Conservation (phyloP, 1,284 basidiomycete genomes). For the Pseudozyma sp. region DNA sequence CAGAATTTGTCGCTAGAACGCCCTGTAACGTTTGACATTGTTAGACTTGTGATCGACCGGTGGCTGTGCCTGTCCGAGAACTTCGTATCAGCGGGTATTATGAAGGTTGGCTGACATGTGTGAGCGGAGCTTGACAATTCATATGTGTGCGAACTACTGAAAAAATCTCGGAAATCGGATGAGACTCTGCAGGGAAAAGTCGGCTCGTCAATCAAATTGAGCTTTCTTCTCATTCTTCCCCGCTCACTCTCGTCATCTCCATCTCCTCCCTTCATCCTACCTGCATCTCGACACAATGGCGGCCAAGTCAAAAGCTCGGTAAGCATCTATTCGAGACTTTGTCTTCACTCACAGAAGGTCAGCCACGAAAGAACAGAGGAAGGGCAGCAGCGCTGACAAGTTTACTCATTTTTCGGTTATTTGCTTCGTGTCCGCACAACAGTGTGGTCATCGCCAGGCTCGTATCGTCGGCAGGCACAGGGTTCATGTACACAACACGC, state of each 20-base stretch:
- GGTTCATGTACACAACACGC: conserved; percentile 66
- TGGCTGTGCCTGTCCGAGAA: too few relatives aligned
- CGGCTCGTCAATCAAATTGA: background rate
- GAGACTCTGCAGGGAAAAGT: conserved; percentile 11
- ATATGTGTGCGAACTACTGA: background rate
- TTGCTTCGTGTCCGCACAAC: background rate
- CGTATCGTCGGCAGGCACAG: conserved; percentile 66
- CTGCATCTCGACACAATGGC: conserved; percentile 49
- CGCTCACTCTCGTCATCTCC: background rate
- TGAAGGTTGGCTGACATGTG: background rate
- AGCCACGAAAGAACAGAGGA: too few relatives aligned
- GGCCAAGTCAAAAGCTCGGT: conserved; percentile 66
- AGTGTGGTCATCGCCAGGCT: conserved; percentile 67
- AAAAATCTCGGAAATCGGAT: conserved; percentile 9
- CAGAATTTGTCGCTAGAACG: too few relatives aligned
- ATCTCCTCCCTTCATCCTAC: background rate
- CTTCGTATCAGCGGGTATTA: background rate
- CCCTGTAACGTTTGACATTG: background rate
- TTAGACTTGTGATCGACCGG: background rate
- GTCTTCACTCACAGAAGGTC: background rate
- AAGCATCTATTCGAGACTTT: conserved; percentile 5
- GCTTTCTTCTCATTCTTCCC: conserved; percentile 2
- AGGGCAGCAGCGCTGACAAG: background rate
- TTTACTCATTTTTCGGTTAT: background rate
- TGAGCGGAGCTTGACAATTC: background rate